These are phyloP conservation scores for Biancaea sappan DNA, from an alignment of 306 rosid genomes.

Conservation along the genomic window DNA sequence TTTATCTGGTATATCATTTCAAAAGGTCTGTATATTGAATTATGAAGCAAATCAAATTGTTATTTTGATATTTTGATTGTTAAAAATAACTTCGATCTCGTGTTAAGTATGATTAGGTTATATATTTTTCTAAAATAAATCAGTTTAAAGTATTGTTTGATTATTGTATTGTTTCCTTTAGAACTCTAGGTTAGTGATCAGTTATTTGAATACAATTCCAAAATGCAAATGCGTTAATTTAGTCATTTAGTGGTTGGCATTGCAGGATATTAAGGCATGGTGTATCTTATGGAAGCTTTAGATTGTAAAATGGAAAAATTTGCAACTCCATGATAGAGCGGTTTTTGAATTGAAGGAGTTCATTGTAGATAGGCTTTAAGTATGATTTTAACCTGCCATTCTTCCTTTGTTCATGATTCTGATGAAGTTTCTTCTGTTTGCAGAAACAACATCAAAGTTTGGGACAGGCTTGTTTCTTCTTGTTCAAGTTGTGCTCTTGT, in stretches of 20 bases:
- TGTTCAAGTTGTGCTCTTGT: slow-evolving; percentile 96
- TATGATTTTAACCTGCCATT: slow-evolving; percentile 17
- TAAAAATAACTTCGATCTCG: neutral
- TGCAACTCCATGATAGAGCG: neutral
- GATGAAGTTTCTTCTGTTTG: slow-evolving; percentile 28
- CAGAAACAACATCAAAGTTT: slow-evolving; percentile 87
- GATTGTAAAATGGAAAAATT: neutral
- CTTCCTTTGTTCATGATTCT: slow-evolving; percentile 5
- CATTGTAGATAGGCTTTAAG: neutral
- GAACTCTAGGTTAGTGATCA: too few species aligned
- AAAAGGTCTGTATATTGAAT: neutral
- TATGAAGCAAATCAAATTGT: neutral
- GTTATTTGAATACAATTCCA: too few species aligned
- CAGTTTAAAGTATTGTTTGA: neutral
- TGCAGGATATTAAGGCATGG: neutral
- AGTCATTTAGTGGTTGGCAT: neutral
- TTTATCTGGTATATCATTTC: neutral
- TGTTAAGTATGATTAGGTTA: neutral
- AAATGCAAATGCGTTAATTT: too few species aligned
- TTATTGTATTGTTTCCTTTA: too few species aligned
- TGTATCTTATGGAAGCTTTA: slow-evolving; percentile 8
- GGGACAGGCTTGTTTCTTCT: slow-evolving; percentile 98
- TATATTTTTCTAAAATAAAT: neutral
- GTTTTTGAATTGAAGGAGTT: slow-evolving; percentile 13
- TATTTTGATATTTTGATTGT: neutral